phyloP scores from a whole-genome alignment of 768 basidiomycete genomes.

The Suillus weaverae region DNA sequence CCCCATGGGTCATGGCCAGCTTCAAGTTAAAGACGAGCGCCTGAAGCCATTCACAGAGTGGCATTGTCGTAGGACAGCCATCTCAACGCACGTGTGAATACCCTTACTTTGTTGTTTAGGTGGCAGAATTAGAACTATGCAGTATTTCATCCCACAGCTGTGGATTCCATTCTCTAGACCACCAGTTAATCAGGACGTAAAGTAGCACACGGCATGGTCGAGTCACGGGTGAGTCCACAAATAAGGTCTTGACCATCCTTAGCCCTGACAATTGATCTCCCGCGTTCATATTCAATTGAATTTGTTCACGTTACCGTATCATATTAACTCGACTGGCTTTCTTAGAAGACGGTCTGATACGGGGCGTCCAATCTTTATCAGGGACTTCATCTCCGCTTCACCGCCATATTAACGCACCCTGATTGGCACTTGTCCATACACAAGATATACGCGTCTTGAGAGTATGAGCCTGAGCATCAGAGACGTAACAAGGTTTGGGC shows the following conservation, averaged over 20 bases:
- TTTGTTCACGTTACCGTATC: not conserved
- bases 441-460: not conserved
- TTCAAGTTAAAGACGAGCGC: not conserved
- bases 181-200: not conserved
- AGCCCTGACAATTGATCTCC: not conserved
- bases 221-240: not conserved
- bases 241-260: not conserved
- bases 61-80: not conserved
- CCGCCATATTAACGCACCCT: not conserved
- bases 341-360: not conserved
- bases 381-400: not conserved
- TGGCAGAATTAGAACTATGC: not conserved
- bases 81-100: not conserved
- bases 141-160: not conserved
- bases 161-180: too few relatives aligned
- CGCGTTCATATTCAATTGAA: not conserved
- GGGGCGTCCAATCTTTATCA: not conserved
- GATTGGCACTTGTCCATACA: conserved; percentile 1
- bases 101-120: not conserved
- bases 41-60: not conserved
- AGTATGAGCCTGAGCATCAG: not conserved
- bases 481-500: not conserved
- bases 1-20: not conserved
- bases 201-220: not conserved
- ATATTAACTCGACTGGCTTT: not conserved